These are phyloP conservation scores for Citrus glauca DNA, from an alignment of 345 rosid species.

Conservation along the genomic window DNA sequence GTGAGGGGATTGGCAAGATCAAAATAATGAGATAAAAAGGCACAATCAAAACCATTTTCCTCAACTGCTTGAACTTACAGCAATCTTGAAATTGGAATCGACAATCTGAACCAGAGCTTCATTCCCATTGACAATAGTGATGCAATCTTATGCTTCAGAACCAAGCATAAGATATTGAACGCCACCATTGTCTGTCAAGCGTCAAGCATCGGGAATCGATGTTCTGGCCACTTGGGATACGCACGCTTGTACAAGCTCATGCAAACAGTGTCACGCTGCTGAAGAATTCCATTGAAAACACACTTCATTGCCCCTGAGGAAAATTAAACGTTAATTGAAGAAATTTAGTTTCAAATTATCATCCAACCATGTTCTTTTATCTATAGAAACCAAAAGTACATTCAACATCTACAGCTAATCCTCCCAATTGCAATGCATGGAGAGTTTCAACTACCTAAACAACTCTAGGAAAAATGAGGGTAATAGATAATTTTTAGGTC, in stretches of 20 bases:
- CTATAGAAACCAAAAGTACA: background rate
- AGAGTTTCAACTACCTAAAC: too few relatives aligned
- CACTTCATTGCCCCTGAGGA: conserved; percentile 84
- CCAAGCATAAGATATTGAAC: conserved; percentile 4
- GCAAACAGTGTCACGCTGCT: conserved; percentile 86
- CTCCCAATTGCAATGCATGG: background rate
- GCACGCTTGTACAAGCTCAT: conserved; percentile 87
- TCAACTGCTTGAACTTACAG: conserved; percentile 9
- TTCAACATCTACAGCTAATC: background rate
- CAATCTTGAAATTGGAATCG: conserved; percentile 17
- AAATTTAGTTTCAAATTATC: background rate
- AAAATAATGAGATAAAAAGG: background rate
- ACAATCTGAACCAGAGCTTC: conserved; percentile 78
- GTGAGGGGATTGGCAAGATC: background rate
- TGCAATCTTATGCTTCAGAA: conserved; percentile 4
- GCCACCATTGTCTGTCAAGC: conserved; percentile 26
- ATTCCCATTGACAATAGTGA: conserved; percentile 42
- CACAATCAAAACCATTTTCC: background rate
- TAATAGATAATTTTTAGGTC: too few relatives aligned
- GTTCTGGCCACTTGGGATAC: conserved; percentile 89
- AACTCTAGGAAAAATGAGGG: too few relatives aligned
- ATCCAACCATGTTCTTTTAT: background rate
- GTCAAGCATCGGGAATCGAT: conserved; percentile 50
- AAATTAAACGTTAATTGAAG: background rate
- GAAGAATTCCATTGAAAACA: conserved; percentile 75